phyloP scores from a whole-genome alignment of 2,329 filamentous ascomycete genomes.

The Penicillium sp. region DNA sequence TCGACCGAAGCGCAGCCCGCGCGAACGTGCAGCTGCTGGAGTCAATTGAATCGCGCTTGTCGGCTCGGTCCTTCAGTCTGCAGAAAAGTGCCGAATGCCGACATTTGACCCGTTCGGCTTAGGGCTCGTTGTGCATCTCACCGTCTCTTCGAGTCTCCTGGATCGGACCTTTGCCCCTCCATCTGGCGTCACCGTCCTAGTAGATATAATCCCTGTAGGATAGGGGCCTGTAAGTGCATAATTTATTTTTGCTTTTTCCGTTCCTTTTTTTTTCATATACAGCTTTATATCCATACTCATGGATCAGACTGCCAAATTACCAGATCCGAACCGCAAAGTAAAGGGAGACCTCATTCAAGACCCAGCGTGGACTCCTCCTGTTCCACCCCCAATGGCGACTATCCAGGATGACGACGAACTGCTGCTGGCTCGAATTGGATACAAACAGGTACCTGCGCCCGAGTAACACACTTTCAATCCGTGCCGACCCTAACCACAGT shows the following conservation, averaged over 20 bases:
- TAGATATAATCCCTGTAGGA: slow-evolving; percentile 16
- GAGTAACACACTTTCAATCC: neutral
- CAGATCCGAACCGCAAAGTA: slow-evolving; percentile 10
- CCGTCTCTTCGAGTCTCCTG: slow-evolving; percentile 12
- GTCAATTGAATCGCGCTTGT: slow-evolving; percentile 14
- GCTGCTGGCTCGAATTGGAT: slow-evolving; percentile 60
- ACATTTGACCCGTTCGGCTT: neutral
- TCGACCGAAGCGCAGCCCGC: neutral
- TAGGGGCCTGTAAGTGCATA: slow-evolving; percentile 9
- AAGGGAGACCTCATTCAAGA: neutral
- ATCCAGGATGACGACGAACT: slow-evolving; percentile 60
- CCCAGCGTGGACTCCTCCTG: neutral
- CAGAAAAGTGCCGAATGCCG: neutral
- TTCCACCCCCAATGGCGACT: slow-evolving; percentile 33
- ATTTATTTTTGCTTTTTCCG: slow-evolving; percentile 2
- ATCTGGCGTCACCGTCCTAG: slow-evolving; percentile 12
- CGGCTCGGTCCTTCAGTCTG: neutral
- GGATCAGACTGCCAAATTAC: slow-evolving; percentile 13
- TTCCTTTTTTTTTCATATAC: neutral
- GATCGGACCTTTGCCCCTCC: slow-evolving; percentile 15
- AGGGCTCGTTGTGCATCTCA: slow-evolving; percentile 7
- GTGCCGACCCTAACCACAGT: slow-evolving; percentile 1
- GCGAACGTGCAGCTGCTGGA: slow-evolving; percentile 1
- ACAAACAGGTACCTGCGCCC: slow-evolving; percentile 53
- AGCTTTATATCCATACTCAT: slow-evolving; percentile 14